Conservation (phyloP, 2,329 filamentous ascomycete genomes). For the Biscogniauxia mediterranea region DNA sequence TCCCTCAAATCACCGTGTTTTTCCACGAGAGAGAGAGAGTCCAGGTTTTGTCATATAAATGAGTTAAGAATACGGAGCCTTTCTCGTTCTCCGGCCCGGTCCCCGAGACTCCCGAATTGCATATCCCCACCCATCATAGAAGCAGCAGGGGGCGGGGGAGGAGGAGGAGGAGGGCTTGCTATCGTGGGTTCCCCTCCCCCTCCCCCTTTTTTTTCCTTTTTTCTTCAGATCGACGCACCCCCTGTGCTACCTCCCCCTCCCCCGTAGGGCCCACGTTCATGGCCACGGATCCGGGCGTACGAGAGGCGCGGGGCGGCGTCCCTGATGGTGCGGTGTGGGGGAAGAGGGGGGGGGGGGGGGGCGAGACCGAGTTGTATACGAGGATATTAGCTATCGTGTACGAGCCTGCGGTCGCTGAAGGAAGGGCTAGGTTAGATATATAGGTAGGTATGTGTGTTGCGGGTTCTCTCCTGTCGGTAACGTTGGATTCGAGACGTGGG, state of each 20-base stretch:
- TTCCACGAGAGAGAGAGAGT: no score
- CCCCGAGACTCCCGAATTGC: no score
- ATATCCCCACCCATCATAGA: no score
- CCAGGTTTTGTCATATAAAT: no score
- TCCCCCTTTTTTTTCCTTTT: neutral
- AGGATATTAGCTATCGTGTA: conserved; percentile 23
- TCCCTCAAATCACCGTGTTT: no score
- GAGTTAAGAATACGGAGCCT: no score
- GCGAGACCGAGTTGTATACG: conserved; percentile 10
- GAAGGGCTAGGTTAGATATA: neutral
- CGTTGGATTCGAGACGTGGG: no score
- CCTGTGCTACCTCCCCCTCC: no score
- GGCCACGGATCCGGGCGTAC: conserved; percentile 21
- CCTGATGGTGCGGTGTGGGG: conserved; percentile 26
- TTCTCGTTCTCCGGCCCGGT: no score
- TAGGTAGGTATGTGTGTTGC: neutral
- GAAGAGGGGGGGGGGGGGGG: conserved; percentile 6
- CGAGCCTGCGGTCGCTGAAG: neutral
- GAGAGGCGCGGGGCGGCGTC: conserved; percentile 22
- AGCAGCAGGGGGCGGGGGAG: conserved; percentile 15
- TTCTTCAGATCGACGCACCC: no score
- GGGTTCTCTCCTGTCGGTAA: no score
- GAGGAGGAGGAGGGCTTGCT: no score
- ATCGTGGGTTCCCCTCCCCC: conserved; percentile 19
- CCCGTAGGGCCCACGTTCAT: conserved; percentile 25